A percentile compares a stretch with the other conserved stretches of the same genome.
Evolutionary conservation across 2,329 filamentous ascomycete genomes (phyloP).

Genomic region (Epichloe gansuensis): DNA sequence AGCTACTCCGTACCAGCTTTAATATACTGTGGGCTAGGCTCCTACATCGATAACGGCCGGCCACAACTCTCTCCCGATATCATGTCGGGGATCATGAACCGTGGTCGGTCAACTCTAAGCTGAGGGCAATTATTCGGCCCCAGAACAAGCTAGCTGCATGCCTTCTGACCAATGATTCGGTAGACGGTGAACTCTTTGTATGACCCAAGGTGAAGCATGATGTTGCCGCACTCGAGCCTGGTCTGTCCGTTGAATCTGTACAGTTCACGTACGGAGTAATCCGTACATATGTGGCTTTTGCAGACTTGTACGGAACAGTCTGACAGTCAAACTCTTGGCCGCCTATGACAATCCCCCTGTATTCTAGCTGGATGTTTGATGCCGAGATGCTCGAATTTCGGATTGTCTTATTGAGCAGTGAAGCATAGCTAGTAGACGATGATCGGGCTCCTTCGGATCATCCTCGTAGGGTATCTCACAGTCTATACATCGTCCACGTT

Average conservation of each 20-base stretch:
- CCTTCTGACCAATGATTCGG: not conserved
- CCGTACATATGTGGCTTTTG: not conserved
- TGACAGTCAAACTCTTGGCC: not conserved
- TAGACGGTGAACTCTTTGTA: not conserved
- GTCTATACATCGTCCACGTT: not conserved
- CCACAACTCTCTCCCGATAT: no score
- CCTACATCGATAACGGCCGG: no score
- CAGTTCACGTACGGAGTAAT: no score
- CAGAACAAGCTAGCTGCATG: constrained; percentile 2
- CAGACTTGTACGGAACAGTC: not conserved
- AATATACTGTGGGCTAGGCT: no score
- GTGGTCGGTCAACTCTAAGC: no score
- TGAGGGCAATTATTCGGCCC: not conserved
- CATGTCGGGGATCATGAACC: no score
- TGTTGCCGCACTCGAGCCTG: not conserved
- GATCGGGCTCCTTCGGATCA: not conserved
- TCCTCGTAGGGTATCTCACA: not conserved
- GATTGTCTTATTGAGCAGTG: not conserved
- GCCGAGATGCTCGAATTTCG: no score
- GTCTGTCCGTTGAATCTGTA: not conserved
- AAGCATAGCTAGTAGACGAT: not conserved
- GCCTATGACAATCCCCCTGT: not conserved
- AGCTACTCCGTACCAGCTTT: no score
- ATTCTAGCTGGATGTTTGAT: not conserved
- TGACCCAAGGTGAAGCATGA: not conserved